Conservation (phyloP, 139 green algal species). For the Marvania coccoides region DNA sequence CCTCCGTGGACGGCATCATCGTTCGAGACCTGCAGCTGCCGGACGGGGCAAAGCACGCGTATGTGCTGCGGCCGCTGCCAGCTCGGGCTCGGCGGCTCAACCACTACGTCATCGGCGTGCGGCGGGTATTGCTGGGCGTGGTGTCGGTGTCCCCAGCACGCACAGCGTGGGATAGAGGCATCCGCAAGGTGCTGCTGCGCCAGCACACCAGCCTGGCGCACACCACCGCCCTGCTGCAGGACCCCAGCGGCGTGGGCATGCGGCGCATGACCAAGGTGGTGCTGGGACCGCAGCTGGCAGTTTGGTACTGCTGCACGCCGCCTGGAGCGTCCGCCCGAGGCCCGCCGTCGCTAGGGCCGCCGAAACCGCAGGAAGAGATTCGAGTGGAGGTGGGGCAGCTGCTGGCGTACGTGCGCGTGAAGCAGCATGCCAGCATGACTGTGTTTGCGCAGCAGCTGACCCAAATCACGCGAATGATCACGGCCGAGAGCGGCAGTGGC, state of each 20-base stretch:
- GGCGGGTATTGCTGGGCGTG: conserved; percentile 27
- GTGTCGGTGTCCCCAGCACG: neutral
- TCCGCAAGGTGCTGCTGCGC: conserved; percentile 31
- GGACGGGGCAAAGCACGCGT: conserved; percentile 29
- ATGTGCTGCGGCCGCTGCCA: conserved; percentile 43
- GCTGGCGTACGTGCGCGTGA: conserved; percentile 32
- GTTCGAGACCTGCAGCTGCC: conserved; percentile 41
- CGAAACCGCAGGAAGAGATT: neutral
- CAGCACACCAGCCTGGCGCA: conserved; percentile 6
- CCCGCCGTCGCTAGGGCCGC: neutral
- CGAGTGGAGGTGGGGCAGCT: conserved; percentile 40
- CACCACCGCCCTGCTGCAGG: neutral
- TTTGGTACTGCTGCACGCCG: neutral
- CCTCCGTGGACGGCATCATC: conserved; percentile 34
- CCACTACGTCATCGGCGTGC: neutral
- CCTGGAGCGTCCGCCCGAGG: neutral
- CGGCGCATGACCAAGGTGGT: neutral
- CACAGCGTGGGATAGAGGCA: conserved; percentile 15
- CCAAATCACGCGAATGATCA: conserved; percentile 24
- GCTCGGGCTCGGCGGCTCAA: conserved; percentile 22
- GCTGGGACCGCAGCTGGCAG: neutral
- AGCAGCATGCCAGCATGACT: conserved; percentile 33
- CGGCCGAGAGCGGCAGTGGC: neutral
- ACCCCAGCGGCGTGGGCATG: neutral
- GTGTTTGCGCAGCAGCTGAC: conserved; percentile 33